Evolutionary conservation across 2,329 filamentous ascomycete species (phyloP).

Genomic region (Apiospora marii): DNA sequence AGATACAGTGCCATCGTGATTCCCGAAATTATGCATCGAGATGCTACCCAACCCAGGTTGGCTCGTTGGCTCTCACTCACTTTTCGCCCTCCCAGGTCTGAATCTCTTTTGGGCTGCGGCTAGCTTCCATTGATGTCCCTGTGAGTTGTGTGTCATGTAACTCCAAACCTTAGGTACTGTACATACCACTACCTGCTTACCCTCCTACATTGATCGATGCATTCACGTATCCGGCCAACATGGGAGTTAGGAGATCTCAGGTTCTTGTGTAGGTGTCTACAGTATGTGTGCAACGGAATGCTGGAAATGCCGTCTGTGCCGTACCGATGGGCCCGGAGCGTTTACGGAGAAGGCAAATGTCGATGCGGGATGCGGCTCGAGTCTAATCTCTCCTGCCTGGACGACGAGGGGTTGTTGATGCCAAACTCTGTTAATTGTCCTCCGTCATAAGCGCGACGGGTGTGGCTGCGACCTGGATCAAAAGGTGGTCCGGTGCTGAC

Average conservation of each 20-base stretch:
- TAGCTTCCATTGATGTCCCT: constrained; percentile 7
- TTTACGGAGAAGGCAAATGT: neutral
- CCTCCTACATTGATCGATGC: no score
- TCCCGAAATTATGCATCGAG: constrained; percentile 12
- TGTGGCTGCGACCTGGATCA: constrained; percentile 4
- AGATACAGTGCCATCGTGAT: constrained; percentile 15
- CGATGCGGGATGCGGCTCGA: constrained; percentile 13
- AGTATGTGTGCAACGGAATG: neutral
- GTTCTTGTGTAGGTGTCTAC: neutral
- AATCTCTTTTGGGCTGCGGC: neutral
- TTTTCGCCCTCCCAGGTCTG: neutral
- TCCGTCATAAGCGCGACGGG: neutral
- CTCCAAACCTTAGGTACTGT: neutral
- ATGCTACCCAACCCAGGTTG: neutral
- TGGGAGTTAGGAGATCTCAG: no score
- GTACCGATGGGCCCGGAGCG: constrained; percentile 4
- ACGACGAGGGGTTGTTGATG: neutral
- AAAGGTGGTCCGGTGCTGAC: neutral
- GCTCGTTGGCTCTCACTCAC: no score
- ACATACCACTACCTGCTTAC: neutral
- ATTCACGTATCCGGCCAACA: no score
- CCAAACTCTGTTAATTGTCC: neutral
- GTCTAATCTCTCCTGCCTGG: neutral
- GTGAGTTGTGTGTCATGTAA: constrained; percentile 1
- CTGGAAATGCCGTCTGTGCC: neutral